A percentile compares a stretch with the other conserved stretches of the same genome.
phyloP scores from a whole-genome alignment of 169 alveolate species.

The Eimeria falciformis region DNA sequence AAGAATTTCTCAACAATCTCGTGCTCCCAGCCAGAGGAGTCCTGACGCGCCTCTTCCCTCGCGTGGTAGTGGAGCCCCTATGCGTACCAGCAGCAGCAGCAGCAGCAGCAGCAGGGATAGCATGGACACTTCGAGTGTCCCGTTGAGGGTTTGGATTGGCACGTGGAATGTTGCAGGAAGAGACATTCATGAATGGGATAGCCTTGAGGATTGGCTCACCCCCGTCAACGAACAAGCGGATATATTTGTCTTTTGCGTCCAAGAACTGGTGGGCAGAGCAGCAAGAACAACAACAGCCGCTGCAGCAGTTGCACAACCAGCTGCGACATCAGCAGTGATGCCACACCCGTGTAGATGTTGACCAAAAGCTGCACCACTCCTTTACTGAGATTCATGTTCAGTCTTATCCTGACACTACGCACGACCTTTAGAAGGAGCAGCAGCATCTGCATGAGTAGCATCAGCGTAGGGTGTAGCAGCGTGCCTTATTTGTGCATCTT shows the following conservation, averaged over 20 bases:
- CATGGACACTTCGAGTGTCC: not conserved
- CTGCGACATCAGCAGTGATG: too few relatives aligned
- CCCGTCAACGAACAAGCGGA: conserved; percentile 66
- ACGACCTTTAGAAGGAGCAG: too few relatives aligned
- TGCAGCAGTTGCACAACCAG: too few relatives aligned
- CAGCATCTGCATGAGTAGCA: not conserved
- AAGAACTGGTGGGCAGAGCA: conserved; percentile 69
- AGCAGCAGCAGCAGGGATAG: conserved; percentile 31
- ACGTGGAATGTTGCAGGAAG: conserved; percentile 78
- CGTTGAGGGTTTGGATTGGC: conserved; percentile 72
- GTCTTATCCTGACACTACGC: too few relatives aligned
- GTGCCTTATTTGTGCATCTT: not conserved
- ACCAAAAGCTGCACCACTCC: too few relatives aligned
- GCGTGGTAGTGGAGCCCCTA: not conserved
- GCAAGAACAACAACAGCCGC: not conserved
- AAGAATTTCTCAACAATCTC: not conserved
- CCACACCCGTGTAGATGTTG: too few relatives aligned
- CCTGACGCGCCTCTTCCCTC: not conserved
- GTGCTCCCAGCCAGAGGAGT: not conserved
- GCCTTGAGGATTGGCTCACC: conserved; percentile 71
- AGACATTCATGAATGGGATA: conserved; percentile 47
- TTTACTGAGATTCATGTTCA: too few relatives aligned
- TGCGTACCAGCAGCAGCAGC: not conserved
- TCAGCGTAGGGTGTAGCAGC: not conserved
- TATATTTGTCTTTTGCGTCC: conserved; percentile 67